Percentiles rank a stretch among this genome's conserved stretches.
Evolutionary conservation across 2,329 filamentous ascomycete species (phyloP).

Genomic region (Colletotrichum endophyticum): DNA sequence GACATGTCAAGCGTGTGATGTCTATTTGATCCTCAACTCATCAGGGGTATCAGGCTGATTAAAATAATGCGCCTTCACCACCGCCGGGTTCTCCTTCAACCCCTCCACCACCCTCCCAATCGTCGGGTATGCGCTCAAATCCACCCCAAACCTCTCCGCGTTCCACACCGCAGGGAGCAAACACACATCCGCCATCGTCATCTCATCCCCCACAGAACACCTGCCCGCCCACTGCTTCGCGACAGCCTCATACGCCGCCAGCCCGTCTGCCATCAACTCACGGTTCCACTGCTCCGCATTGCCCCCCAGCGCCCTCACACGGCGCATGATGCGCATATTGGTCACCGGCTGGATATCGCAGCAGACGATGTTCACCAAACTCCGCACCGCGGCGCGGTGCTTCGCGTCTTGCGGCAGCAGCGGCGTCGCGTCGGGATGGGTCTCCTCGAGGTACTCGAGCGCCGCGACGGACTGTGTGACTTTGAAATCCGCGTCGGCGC

Average conservation of each 20-base stretch:
- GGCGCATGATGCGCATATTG: conserved; percentile 58
- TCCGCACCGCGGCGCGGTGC: conserved; percentile 54
- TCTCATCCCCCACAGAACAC: conserved; percentile 59
- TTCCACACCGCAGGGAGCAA: conserved; percentile 64
- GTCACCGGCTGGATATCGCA: conserved; percentile 66
- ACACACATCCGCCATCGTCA: conserved; percentile 64
- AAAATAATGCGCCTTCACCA: conserved; percentile 58
- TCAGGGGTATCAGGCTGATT: conserved; percentile 53
- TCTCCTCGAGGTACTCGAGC: conserved; percentile 67
- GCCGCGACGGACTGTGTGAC: conserved; percentile 64
- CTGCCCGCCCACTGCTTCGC: conserved; percentile 42
- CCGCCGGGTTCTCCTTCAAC: conserved; percentile 52
- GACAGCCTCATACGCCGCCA: conserved; percentile 61
- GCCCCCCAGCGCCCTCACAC: conserved; percentile 47
- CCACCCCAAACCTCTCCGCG: conserved; percentile 59
- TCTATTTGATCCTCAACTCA: background rate
- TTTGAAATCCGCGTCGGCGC: conserved; percentile 36
- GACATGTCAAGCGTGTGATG: background rate
- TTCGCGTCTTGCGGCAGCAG: conserved; percentile 53
- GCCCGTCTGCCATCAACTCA: conserved; percentile 54
- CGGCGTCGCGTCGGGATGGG: conserved; percentile 39
- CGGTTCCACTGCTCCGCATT: conserved; percentile 54
- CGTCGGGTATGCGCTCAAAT: conserved; percentile 52
- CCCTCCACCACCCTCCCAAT: conserved; percentile 49
- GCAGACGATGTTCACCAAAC: conserved; percentile 58